These are phyloP conservation scores for Astrocystis sublimbata DNA, from an alignment of 495 filamentous ascomycete genomes.

Conservation along the genomic window DNA sequence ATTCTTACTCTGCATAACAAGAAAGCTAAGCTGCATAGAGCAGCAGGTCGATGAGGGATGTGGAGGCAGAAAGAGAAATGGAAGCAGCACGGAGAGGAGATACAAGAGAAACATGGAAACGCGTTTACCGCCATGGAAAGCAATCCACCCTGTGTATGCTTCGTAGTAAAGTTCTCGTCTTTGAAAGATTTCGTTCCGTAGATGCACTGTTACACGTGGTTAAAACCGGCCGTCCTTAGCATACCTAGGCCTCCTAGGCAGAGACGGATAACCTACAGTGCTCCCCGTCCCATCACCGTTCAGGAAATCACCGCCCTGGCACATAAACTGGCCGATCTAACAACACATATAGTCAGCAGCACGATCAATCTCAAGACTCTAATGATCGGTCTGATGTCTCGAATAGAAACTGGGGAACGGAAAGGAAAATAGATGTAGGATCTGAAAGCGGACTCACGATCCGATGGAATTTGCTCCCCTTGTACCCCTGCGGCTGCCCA, in stretches of 20 bases:
- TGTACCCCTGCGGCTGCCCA: constrained; percentile 89
- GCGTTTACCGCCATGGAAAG: constrained; percentile 85
- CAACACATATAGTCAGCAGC: no score
- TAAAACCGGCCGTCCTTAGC: not conserved
- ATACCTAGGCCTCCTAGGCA: not conserved
- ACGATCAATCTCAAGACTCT: not conserved
- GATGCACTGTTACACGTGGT: constrained; percentile 52
- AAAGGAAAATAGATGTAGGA: not conserved
- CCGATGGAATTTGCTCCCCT: constrained; percentile 90
- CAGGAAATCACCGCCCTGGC: constrained; percentile 93
- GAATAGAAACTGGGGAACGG: no score
- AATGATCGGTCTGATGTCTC: no score
- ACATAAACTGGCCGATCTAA: constrained; percentile 95
- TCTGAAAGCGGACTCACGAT: constrained; percentile 65
- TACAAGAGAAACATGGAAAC: constrained; percentile 22
- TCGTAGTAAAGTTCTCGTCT: constrained; percentile 85
- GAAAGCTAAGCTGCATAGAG: no score
- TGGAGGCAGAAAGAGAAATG: not conserved
- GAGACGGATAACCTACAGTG: constrained; percentile 40
- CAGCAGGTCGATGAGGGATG: constrained; percentile 23
- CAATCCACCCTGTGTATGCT: constrained; percentile 76
- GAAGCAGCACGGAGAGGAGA: not conserved
- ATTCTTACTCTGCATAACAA: no score
- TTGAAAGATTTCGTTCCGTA: constrained; percentile 82
- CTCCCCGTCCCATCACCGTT: constrained; percentile 91